phyloP scores from a whole-genome alignment of 1,284 basidiomycete genomes.

The Apiotrichum domesticum region DNA sequence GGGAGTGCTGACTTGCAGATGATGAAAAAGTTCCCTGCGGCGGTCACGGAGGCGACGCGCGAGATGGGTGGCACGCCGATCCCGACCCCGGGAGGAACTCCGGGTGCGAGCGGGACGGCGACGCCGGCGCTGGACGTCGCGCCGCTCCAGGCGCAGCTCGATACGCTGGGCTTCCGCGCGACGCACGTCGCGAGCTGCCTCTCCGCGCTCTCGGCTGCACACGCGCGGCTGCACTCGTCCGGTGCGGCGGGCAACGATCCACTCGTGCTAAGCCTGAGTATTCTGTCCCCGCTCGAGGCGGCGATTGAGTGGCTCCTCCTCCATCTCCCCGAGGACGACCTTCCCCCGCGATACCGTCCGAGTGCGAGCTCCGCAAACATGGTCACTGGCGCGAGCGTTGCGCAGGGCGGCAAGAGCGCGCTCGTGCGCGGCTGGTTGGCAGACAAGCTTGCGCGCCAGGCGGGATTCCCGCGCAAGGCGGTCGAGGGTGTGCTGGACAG shows the following conservation, averaged over 20 bases:
- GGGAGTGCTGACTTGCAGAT: constrained; percentile 28
- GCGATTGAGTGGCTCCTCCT: constrained; percentile 52
- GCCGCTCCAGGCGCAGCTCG: constrained; percentile 37
- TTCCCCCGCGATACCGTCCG: constrained; percentile 62
- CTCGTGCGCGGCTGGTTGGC: constrained; percentile 73
- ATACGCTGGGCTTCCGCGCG: constrained; percentile 46
- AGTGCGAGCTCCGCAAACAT: constrained; percentile 58
- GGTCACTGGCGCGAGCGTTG: constrained; percentile 56
- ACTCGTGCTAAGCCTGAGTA: constrained; percentile 49
- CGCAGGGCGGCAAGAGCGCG: constrained; percentile 49
- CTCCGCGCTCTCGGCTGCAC: constrained; percentile 36
- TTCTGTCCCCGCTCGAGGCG: constrained; percentile 51
- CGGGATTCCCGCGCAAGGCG: constrained; percentile 70
- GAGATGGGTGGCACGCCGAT: constrained; percentile 23
- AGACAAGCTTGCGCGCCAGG: constrained; percentile 74
- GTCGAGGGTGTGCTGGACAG: constrained; percentile 56
- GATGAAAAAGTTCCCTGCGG: constrained; percentile 47
- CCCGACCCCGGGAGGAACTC: constrained; percentile 1
- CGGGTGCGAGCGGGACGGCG: neutral
- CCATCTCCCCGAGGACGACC: constrained; percentile 50
- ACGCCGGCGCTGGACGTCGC: constrained; percentile 26
- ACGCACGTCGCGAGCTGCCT: constrained; percentile 46
- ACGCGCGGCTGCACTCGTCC: constrained; percentile 34
- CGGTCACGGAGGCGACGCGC: constrained; percentile 43
- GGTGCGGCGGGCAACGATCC: constrained; percentile 26